Evolutionary conservation across 1,139 yeast genomes (phyloP).

Genomic region (Yamadazyma atmosphaerica): DNA sequence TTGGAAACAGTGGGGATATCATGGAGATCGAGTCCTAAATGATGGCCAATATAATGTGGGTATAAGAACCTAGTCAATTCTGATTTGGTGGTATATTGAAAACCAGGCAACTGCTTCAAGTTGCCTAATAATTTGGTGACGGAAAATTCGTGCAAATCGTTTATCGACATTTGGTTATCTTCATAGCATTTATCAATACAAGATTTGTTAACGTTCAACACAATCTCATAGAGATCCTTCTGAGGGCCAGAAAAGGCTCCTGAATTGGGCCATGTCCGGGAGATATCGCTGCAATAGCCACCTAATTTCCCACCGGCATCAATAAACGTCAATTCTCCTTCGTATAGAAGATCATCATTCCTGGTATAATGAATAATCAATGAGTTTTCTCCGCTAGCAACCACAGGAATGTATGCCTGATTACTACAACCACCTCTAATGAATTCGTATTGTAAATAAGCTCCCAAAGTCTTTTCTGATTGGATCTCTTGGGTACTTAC

Average conservation of each 20-base stretch:
- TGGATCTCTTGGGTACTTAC: constrained; percentile 47
- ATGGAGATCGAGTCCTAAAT: constrained; percentile 90
- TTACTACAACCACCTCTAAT: constrained; percentile 85
- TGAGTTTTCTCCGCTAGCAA: constrained; percentile 89
- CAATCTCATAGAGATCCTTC: constrained; percentile 83
- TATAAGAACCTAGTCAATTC: constrained; percentile 62
- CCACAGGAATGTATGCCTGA: constrained; percentile 92
- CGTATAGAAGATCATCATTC: constrained; percentile 74
- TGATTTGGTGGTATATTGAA: constrained; percentile 47
- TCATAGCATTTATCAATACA: constrained; percentile 72
- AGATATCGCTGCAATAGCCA: constrained; percentile 94
- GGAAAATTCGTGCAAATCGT: constrained; percentile 75
- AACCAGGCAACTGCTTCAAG: constrained; percentile 68
- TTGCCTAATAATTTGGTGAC: constrained; percentile 60
- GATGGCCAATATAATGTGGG: constrained; percentile 96
- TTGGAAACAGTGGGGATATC: constrained; percentile 69
- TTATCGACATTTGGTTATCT: constrained; percentile 53
- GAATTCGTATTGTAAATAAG: constrained; percentile 83
- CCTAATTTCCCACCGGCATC: constrained; percentile 96
- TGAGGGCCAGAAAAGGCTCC: constrained; percentile 73
- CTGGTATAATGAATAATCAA: constrained; percentile 88
- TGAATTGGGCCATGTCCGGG: constrained; percentile 93
- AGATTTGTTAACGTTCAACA: constrained; percentile 74
- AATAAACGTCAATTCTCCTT: constrained; percentile 82
- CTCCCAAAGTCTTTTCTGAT: constrained; percentile 75